A percentile compares a stretch with the other conserved stretches of the same genome.
These are phyloP conservation scores for Adansonia rubrostipa DNA, from an alignment of 441 rosid genomes.

Conservation along the genomic window DNA sequence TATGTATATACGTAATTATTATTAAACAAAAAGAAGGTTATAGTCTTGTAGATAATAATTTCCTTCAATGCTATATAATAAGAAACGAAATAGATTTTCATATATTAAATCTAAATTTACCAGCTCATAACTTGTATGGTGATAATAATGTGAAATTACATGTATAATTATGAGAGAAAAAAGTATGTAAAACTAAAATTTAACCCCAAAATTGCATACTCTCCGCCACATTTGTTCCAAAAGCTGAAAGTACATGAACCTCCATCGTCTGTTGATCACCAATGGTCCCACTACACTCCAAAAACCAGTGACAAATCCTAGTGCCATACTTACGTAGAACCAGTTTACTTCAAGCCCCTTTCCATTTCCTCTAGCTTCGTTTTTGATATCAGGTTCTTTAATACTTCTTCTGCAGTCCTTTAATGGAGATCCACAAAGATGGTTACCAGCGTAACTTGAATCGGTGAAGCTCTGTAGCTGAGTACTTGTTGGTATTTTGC, in stretches of 20 bases:
- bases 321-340: neutral
- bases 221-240: neutral
- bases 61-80: too few species aligned
- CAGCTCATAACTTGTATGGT: too few species aligned
- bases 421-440: slow-evolving; percentile 32
- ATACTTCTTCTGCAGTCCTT: neutral
- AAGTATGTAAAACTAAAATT: neutral
- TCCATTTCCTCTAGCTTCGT: neutral
- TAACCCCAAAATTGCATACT: neutral
- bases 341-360: neutral
- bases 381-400: neutral
- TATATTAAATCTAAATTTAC: too few species aligned
- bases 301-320: slow-evolving; percentile 34
- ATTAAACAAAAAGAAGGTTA: too few species aligned
- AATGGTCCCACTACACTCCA: slow-evolving; percentile 24
- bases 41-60: too few species aligned
- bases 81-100: too few species aligned
- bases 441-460: slow-evolving; percentile 29
- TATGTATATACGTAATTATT: too few species aligned
- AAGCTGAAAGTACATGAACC: neutral
- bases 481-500: slow-evolving; percentile 35
- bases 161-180: too few species aligned
- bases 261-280: slow-evolving; percentile 6
- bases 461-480: slow-evolving; percentile 30
- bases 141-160: too few species aligned